These are phyloP conservation scores for Medicago ruthenica DNA, from an alignment of 306 rosid species.

Conservation along the genomic window DNA sequence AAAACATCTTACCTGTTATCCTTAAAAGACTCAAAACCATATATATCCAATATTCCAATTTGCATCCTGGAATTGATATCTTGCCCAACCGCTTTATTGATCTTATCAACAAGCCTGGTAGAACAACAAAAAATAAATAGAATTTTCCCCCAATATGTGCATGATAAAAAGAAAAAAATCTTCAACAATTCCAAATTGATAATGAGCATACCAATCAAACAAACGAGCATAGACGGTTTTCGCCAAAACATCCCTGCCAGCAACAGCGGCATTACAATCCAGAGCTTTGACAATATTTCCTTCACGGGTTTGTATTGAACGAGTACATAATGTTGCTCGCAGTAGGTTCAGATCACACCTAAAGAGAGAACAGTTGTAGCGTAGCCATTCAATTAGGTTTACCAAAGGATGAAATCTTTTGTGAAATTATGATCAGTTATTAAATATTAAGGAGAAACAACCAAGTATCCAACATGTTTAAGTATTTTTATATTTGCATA, in stretches of 20 bases:
- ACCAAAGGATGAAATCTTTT: conserved; percentile 15
- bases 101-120: conserved; percentile 97
- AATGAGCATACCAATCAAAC: conserved; percentile 81
- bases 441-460: conserved; percentile 34
- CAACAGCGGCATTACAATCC: conserved; percentile 84
- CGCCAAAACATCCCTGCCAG: conserved; percentile 93
- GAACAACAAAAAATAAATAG: conserved; percentile 31
- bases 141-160: conserved; percentile 5
- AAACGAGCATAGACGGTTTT: conserved; percentile 89
- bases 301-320: conserved; percentile 92
- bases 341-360: conserved; percentile 86
- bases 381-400: conserved; percentile 16
- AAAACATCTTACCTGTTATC: conserved; percentile 74
- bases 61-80: conserved; percentile 75
- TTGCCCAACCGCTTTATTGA: conserved; percentile 91
- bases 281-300: conserved; percentile 91
- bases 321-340: conserved; percentile 78
- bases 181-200: conserved; percentile 13
- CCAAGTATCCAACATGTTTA: conserved; percentile 29
- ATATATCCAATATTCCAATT: conserved; percentile 94
- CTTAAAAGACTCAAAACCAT: conserved; percentile 97
- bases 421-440: conserved; percentile 30
- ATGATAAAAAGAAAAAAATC: background rate
- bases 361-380: conserved; percentile 25
- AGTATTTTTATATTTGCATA: background rate